phyloP scores from a whole-genome alignment of 139 green algal species.

The Limnomonas spitsbergensis region DNA sequence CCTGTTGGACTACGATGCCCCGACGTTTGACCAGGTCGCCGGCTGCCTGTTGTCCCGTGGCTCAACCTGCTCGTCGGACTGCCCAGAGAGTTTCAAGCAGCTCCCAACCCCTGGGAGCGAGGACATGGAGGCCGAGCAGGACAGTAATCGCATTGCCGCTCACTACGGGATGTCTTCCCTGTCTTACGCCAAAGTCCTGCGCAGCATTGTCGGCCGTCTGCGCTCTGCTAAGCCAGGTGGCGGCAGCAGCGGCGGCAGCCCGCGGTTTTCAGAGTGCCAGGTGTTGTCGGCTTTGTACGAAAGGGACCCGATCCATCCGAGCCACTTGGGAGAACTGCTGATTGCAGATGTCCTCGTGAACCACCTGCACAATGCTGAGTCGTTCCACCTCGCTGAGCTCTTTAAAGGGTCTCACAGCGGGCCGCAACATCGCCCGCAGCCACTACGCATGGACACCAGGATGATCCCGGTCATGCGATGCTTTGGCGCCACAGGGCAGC shows the following conservation, averaged over 20 bases:
- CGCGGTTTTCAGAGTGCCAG: background rate
- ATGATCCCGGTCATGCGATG: background rate
- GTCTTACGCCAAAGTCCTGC: too few species aligned
- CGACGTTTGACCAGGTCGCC: background rate
- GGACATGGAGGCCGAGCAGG: background rate
- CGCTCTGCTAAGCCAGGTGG: background rate
- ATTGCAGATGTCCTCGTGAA: background rate
- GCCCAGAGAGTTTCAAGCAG: background rate
- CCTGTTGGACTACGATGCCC: background rate
- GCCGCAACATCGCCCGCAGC: background rate
- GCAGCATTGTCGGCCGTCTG: too few species aligned
- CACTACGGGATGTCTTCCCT: background rate
- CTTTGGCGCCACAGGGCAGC: too few species aligned
- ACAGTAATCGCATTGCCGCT: background rate
- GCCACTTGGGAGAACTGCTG: background rate
- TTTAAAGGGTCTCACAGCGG: too few species aligned
- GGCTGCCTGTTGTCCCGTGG: background rate
- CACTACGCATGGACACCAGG: background rate
- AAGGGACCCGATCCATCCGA: background rate
- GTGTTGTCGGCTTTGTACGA: background rate
- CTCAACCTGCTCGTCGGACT: background rate
- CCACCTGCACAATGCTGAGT: background rate
- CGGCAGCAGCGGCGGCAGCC: background rate
- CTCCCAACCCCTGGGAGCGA: background rate
- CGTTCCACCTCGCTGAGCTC: too few species aligned